Evolutionary conservation across 441 rosid genomes (phyloP).

Genomic region (Aleurites moluccanus): DNA sequence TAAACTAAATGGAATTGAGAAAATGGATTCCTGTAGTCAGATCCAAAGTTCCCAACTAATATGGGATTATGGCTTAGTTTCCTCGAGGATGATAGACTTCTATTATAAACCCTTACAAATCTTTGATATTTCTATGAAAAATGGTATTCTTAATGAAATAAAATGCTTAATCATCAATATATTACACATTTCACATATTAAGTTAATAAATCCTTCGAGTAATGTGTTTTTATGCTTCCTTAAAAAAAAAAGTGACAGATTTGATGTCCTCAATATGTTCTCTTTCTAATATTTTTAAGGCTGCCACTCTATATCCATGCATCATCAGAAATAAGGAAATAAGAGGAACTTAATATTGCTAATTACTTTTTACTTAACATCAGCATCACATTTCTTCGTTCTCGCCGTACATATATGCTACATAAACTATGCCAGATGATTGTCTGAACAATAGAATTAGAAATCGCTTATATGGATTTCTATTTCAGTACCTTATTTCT

Average conservation of each 20-base stretch:
- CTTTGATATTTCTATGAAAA: too few species aligned
- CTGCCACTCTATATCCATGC: background rate
- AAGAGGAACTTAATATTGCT: background rate
- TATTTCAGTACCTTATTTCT: background rate
- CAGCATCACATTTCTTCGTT: background rate
- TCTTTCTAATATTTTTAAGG: background rate
- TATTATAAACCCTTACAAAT: background rate
- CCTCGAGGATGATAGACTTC: background rate
- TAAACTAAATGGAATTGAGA: too few species aligned
- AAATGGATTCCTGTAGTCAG: too few species aligned
- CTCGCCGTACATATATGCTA: background rate
- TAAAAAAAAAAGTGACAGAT: too few species aligned
- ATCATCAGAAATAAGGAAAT: background rate
- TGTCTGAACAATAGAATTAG: background rate
- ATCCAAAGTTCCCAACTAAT: too few species aligned
- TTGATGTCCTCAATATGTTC: background rate
- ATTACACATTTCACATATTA: background rate
- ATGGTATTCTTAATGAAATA: background rate
- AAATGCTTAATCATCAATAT: background rate
- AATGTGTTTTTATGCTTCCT: too few species aligned
- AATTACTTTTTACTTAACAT: background rate
- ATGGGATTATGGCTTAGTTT: background rate
- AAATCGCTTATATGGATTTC: background rate
- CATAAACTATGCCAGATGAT: background rate
- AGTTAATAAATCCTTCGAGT: too few species aligned